Evolutionary conservation across 2,329 filamentous ascomycete species (phyloP).

Genomic region (Parasarocladium wereldwijsianum): DNA sequence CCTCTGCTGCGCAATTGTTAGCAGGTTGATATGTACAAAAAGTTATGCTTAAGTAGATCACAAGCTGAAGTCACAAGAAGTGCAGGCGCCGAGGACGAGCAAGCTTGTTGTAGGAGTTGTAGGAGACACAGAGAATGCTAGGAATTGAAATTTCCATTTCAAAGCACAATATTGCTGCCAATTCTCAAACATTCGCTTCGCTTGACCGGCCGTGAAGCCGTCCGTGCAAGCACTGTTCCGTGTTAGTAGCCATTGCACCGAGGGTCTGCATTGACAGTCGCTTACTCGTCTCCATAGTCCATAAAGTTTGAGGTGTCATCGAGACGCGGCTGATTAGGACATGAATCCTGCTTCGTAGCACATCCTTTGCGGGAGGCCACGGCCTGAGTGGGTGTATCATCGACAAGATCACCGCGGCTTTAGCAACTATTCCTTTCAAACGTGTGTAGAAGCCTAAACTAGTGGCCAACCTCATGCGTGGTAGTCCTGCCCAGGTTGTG

Average conservation of each 20-base stretch:
- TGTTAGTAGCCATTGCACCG: conserved; percentile 10
- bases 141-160: too few relatives aligned
- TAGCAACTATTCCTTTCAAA: conserved; percentile 18
- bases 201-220: conserved; percentile 28
- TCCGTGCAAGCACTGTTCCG: conserved; percentile 23
- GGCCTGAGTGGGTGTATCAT: conserved; percentile 21
- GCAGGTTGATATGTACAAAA: too few relatives aligned
- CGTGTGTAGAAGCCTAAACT: conserved; percentile 27
- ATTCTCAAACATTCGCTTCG: conserved; percentile 22
- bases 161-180: conserved; percentile 23
- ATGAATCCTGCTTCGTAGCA: conserved; percentile 13
- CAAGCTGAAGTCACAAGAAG: too few relatives aligned
- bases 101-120: too few relatives aligned
- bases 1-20: too few relatives aligned
- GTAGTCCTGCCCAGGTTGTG: conserved; percentile 13
- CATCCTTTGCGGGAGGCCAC: conserved; percentile 14
- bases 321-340: conserved; percentile 10
- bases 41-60: too few relatives aligned
- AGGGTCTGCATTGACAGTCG: background rate
- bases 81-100: too few relatives aligned
- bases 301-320: conserved; percentile 5
- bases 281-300: conserved; percentile 13
- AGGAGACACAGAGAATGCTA: too few relatives aligned
- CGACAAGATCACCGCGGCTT: conserved; percentile 18
- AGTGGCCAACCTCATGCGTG: conserved; percentile 27